Evolutionary conservation across 2,329 filamentous ascomycete genomes (phyloP).

Genomic region (Hirsutella thompsonii): DNA sequence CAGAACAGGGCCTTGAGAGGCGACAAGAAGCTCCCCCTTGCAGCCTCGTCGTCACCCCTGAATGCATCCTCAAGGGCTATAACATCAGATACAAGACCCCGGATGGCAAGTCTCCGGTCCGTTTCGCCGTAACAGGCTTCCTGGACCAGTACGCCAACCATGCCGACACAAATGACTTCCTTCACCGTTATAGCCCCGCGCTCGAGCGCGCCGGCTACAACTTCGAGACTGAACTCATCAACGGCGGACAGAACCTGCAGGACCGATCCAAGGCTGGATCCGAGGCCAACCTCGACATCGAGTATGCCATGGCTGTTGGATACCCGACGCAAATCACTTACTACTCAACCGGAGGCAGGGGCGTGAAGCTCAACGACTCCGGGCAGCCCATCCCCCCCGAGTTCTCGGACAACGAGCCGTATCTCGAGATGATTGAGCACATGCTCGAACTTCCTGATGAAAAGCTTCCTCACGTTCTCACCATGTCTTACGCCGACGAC

Average conservation of each 20-base stretch:
- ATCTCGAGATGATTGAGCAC: slow-evolving; percentile 38
- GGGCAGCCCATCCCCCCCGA: slow-evolving; percentile 19
- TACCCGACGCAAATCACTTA: slow-evolving; percentile 31
- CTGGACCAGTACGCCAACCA: slow-evolving; percentile 34
- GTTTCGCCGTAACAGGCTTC: slow-evolving; percentile 35
- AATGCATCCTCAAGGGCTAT: slow-evolving; percentile 31
- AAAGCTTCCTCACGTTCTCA: slow-evolving; percentile 40
- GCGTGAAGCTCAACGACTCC: slow-evolving; percentile 23
- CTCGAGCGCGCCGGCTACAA: slow-evolving; percentile 23
- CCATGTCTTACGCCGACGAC: slow-evolving; percentile 45
- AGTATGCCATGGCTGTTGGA: slow-evolving; percentile 32
- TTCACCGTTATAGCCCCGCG: slow-evolving; percentile 20
- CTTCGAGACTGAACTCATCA: slow-evolving; percentile 26
- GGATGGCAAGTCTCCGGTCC: slow-evolving; percentile 18
- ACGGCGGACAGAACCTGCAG: slow-evolving; percentile 31
- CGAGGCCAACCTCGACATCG: slow-evolving; percentile 34
- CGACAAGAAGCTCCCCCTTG: not conserved
- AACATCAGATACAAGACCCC: slow-evolving; percentile 25
- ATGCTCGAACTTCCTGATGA: slow-evolving; percentile 30
- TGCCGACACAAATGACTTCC: slow-evolving; percentile 26
- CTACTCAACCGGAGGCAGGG: slow-evolving; percentile 31
- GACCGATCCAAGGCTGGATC: slow-evolving; percentile 20
- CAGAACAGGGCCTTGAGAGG: not conserved
- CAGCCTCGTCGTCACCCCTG: slow-evolving; percentile 18
- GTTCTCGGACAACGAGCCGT: slow-evolving; percentile 39